These are phyloP conservation scores for Symbiodinium natans DNA, from an alignment of 73 alveolate genomes.

Conservation along the genomic window DNA sequence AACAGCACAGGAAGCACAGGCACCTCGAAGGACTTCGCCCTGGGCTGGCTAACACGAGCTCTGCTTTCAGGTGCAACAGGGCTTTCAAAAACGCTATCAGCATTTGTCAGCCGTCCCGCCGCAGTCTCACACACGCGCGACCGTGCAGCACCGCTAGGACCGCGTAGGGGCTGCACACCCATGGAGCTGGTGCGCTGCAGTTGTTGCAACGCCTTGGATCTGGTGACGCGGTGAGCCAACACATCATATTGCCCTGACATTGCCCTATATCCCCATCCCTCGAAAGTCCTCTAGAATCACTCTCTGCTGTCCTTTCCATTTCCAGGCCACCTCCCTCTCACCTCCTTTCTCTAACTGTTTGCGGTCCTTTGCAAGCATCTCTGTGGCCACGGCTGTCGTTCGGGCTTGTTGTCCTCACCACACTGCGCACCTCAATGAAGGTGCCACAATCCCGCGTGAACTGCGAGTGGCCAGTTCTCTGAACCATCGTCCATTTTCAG, in stretches of 20 bases:
- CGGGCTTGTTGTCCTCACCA: slow-evolving; percentile 82
- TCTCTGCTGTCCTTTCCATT: background rate
- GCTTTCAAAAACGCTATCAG: background rate
- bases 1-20: background rate
- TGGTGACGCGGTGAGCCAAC: background rate
- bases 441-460: background rate
- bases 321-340: background rate
- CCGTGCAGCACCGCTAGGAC: background rate
- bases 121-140: background rate
- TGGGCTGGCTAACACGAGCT: background rate
- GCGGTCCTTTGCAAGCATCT: background rate
- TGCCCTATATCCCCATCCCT: too few species aligned
- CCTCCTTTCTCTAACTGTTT: background rate
- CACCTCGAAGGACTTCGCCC: slow-evolving; percentile 76
- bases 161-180: slow-evolving; percentile 29
- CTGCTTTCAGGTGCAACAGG: background rate
- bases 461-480: too few species aligned
- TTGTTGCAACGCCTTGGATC: slow-evolving; percentile 46
- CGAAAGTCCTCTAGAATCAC: too few species aligned
- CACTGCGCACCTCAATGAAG: background rate
- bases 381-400: slow-evolving; percentile 32
- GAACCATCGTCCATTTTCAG: too few species aligned
- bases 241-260: too few species aligned
- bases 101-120: background rate
- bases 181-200: slow-evolving; percentile 68